Base-by-base conservation (phyloP, 129 eudicot genomes). In the Helichrysum umbraculigerum region DNA sequence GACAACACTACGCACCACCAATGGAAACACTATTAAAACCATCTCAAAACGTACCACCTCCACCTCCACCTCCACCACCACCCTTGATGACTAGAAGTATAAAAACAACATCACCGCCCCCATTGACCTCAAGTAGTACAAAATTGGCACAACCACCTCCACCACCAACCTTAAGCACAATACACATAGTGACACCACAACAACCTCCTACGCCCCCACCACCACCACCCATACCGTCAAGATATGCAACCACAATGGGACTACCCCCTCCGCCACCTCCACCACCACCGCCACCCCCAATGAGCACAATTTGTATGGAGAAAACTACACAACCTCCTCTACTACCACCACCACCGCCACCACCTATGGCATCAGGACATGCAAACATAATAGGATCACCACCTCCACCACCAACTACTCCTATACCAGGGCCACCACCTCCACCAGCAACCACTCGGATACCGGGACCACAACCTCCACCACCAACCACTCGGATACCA, bases 321-420 rank as follows among this genome's bases (percentile, higher is more conserved):
- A 65, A 85, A 41, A 86, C 82, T 28, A 72, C 56, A 51, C 61
- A 72, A 22, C 61, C 61, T 5, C 50, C 62, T 17, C 61, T 25
- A 14, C 61, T 25, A 25, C 28, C 28, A 1, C 85, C 81, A 10
- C 87, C 87, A 10, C 89, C 85, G 1, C 51, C 77, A 29, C 60
- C 73, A 17, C 87, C 83, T 3, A 82, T 86, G 7, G 85, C 83
- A 15, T 84, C 86, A 14, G 76, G 87, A 4, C 7, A 35, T 35
- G 39, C 39, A 17, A 79, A 81, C 25, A 57, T 63, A 58, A 35
- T 35, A 35, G 39, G 39, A 35, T 7, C 7, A 35, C 4, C 35
- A 34, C 37, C 37, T 4, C 37, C 37, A 34, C 4, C 37, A 0
- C 39, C 39, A 2, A 34, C 22, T 73, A 54, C 75, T 25, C 28